phyloP scores from a whole-genome alignment of 2,329 filamentous ascomycete genomes.

The Penicillium digitatum region DNA sequence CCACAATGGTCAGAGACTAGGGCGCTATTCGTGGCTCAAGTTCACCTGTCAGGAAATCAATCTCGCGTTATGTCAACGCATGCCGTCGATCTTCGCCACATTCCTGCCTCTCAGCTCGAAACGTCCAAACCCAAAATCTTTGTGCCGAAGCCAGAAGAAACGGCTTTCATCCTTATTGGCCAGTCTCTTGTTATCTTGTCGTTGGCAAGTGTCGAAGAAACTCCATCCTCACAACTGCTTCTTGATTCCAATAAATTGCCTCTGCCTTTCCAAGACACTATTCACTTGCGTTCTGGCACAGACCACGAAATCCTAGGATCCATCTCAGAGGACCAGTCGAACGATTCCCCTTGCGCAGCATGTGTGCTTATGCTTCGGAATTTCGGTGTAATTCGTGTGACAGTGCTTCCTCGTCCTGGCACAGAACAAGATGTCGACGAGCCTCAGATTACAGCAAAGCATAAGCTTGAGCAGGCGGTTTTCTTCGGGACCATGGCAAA shows the following conservation, averaged over 20 bases:
- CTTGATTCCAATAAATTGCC: conserved; percentile 61
- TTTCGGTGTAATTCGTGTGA: conserved; percentile 56
- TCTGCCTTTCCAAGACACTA: conserved; percentile 75
- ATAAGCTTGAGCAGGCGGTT: conserved; percentile 88
- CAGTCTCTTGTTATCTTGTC: conserved; percentile 74
- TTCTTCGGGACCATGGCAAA: conserved; percentile 80
- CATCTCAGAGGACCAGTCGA: conserved; percentile 45
- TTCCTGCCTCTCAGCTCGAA: conserved; percentile 40
- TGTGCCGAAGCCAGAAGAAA: conserved; percentile 71
- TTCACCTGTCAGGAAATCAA: conserved; percentile 55
- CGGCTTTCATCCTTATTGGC: conserved; percentile 77
- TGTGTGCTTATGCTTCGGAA: conserved; percentile 55
- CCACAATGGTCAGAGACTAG: conserved; percentile 49
- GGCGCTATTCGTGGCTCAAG: conserved; percentile 72
- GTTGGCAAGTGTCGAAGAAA: conserved; percentile 62
- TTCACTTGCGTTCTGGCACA: conserved; percentile 65
- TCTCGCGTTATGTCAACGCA: conserved; percentile 62
- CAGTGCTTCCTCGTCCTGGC: conserved; percentile 34
- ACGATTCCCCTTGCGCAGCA: conserved; percentile 38
- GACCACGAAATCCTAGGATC: conserved; percentile 50
- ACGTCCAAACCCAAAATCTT: conserved; percentile 62
- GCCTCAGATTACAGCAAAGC: conserved; percentile 68
- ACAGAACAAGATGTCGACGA: conserved; percentile 49
- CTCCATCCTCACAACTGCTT: conserved; percentile 72
- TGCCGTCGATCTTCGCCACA: conserved; percentile 62